Evolutionary conservation across 208 protist species (phyloP), one percentile per base, ranked within the genome.

Genomic region (Leishmania braziliensis): DNA sequence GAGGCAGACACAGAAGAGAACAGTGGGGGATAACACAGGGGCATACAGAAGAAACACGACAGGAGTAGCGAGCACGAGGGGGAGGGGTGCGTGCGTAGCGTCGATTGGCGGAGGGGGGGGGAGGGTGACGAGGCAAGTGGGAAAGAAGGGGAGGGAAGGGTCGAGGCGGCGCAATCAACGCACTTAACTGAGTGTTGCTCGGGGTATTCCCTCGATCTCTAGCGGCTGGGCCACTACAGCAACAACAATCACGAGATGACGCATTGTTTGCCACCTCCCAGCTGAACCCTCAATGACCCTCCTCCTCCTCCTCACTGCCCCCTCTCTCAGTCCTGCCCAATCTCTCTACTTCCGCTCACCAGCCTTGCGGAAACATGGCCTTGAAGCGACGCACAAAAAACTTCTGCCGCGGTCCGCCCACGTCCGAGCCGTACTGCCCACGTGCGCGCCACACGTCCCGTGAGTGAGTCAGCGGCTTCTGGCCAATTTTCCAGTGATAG

Each of bases 351-450:
- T 18, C 39, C 66, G n/a, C 60, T 79, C 76, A 97, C 94, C 94
- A 97, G 36, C 94, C 94, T 71, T 97, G 94, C 0, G 94, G 94
- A 73, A 97, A 97, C 77, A 96, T 88, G 2, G 94, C 92, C 78
- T 97, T 97, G 81, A 95, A 97, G 46, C 94, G 92, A 50, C 92
- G 89, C 3, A 97, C 94, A 82, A 90, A 97, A 78, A 97, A 97
- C 84, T 94, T 95, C 78, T 97, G 94, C 48, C 94, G 85, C 39
- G 94, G 94, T 12, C 94, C 94, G 56, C 94, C 94, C 56, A 95
- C 89, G 58, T 97, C 94, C 9, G 90, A 95, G 62, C 91, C 92
- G 86, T 96, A 96, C 88, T 96, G 91, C 77, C 94, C 94, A 75
- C 93, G 86, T 23, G 92, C 86, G 39, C 94, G 92, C 94, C 94